These are phyloP conservation scores for Ceriops decandra DNA, from an alignment of 345 rosid species.

Conservation along the genomic window DNA sequence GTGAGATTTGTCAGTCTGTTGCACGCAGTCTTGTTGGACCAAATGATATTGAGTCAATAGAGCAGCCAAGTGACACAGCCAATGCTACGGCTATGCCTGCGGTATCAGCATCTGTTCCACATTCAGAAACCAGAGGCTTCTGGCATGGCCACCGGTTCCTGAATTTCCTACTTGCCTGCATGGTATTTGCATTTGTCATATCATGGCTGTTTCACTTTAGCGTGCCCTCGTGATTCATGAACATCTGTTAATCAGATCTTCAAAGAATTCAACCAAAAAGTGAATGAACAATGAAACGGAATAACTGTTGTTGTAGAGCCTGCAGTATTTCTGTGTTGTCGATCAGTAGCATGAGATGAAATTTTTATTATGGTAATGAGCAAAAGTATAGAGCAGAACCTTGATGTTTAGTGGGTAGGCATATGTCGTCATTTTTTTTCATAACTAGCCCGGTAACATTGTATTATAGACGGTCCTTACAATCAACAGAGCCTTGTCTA, in stretches of 20 bases:
- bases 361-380: too few relatives aligned
- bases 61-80: slow-evolving; percentile 38
- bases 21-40: slow-evolving; percentile 63
- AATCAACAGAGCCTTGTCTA: too few relatives aligned
- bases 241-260: slow-evolving; percentile 1
- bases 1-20: slow-evolving; percentile 81
- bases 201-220: slow-evolving; percentile 82
- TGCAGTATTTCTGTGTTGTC: too few relatives aligned
- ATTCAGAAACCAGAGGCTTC: slow-evolving; percentile 55
- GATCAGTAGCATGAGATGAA: too few relatives aligned
- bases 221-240: slow-evolving; percentile 51
- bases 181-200: slow-evolving; percentile 69
- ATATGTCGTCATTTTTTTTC: too few relatives aligned
- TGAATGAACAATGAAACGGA: neutral
- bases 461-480: too few relatives aligned
- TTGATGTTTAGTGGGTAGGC: too few relatives aligned
- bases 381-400: too few relatives aligned
- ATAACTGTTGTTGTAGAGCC: neutral
- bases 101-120: slow-evolving; percentile 27
- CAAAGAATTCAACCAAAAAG: neutral
- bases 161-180: slow-evolving; percentile 69
- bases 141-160: slow-evolving; percentile 82
- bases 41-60: slow-evolving; percentile 35
- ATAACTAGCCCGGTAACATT: too few relatives aligned
- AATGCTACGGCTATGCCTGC: slow-evolving; percentile 23